phyloP scores from a whole-genome alignment of 495 filamentous ascomycete genomes.

The Xylaria bambusicola region DNA sequence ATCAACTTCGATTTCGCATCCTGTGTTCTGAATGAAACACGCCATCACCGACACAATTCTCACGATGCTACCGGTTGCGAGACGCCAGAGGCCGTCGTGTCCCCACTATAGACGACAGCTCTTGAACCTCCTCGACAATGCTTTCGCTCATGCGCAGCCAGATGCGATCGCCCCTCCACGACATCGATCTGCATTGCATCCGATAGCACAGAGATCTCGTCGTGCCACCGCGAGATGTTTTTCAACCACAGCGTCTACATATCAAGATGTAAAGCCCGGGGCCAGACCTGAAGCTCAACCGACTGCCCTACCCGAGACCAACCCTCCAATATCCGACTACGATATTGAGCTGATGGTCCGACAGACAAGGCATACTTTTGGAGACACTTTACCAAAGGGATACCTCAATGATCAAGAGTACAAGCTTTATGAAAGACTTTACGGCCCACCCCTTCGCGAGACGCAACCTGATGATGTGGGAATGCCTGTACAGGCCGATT shows the following conservation, averaged over 20 bases:
- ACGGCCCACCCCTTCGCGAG: constrained; percentile 66
- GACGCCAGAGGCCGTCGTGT: constrained; percentile 46
- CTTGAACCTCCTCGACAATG: constrained; percentile 46
- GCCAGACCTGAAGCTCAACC: constrained; percentile 5
- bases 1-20: not conserved
- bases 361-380: constrained; percentile 70
- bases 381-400: constrained; percentile 74
- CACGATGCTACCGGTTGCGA: constrained; percentile 50
- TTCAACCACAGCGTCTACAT: constrained; percentile 35
- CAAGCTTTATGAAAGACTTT: constrained; percentile 75
- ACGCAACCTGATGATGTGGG: constrained; percentile 60
- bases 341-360: constrained; percentile 66
- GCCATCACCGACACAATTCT: not conserved
- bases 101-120: constrained; percentile 52
- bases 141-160: constrained; percentile 28
- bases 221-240: constrained; percentile 37
- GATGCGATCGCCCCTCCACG: constrained; percentile 19
- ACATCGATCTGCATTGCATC: not conserved
- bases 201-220: constrained; percentile 20
- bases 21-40: not conserved
- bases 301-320: constrained; percentile 14
- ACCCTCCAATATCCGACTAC: constrained; percentile 27
- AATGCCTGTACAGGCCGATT: constrained; percentile 41
- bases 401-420: constrained; percentile 71
- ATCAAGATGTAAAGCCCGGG: constrained; percentile 25